phyloP scores from a whole-genome alignment of 2,329 filamentous ascomycete genomes.

The Penicillium freii region DNA sequence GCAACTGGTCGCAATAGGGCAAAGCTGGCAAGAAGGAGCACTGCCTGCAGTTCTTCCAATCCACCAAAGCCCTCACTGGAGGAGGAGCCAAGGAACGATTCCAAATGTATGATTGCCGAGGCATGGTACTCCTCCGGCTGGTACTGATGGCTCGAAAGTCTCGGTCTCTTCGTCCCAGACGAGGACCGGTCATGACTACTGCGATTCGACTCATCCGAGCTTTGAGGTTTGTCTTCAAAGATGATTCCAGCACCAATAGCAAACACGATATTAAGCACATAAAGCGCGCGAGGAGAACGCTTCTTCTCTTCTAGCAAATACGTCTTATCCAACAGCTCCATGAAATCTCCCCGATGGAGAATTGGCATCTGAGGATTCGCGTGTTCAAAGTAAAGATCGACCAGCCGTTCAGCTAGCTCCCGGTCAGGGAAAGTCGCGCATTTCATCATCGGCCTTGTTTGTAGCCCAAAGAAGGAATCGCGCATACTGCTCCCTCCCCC shows the following conservation, averaged over 20 bases:
- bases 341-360: slow-evolving; percentile 83
- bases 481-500: slow-evolving; percentile 76
- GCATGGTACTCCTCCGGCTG: slow-evolving; percentile 97
- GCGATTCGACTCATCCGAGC: slow-evolving; percentile 26
- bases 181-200: slow-evolving; percentile 26
- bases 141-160: slow-evolving; percentile 58
- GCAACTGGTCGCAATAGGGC: slow-evolving; percentile 87
- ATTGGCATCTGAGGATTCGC: slow-evolving; percentile 96
- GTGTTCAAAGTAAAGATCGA: slow-evolving; percentile 88
- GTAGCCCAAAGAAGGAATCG: slow-evolving; percentile 95
- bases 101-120: slow-evolving; percentile 86
- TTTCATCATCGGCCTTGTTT: slow-evolving; percentile 83
- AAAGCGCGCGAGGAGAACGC: slow-evolving; percentile 76
- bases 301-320: slow-evolving; percentile 68
- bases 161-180: slow-evolving; percentile 50
- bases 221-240: slow-evolving; percentile 53
- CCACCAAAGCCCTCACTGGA: slow-evolving; percentile 70
- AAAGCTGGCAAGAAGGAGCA: slow-evolving; percentile 85
- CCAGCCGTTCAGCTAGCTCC: slow-evolving; percentile 69
- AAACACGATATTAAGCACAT: slow-evolving; percentile 94
- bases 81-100: slow-evolving; percentile 70
- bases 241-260: slow-evolving; percentile 94
- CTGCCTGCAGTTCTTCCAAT: slow-evolving; percentile 89
- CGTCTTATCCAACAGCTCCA: slow-evolving; percentile 78
- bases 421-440: slow-evolving; percentile 80